Percentiles rank a stretch among this genome's conserved stretches.
phyloP scores from a whole-genome alignment of 2,329 filamentous ascomycete species.

The Alternaria solani region DNA sequence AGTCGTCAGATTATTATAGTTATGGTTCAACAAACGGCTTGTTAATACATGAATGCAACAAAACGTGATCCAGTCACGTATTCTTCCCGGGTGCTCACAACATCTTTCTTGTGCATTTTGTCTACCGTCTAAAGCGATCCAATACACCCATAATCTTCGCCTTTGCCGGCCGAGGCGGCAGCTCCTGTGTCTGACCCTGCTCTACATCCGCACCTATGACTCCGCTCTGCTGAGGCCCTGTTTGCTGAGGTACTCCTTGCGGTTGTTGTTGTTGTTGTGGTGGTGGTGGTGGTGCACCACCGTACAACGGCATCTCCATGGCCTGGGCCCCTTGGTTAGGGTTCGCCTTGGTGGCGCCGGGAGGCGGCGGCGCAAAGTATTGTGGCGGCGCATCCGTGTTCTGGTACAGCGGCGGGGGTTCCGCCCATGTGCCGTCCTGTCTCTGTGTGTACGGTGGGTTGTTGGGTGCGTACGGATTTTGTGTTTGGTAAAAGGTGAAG shows the following conservation, averaged over 20 bases:
- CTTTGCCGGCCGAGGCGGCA: conserved; percentile 45
- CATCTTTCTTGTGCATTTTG: background rate
- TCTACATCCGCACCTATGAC: conserved; percentile 36
- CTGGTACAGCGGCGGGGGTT: conserved; percentile 47
- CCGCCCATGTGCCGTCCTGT: conserved; percentile 42
- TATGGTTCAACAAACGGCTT: background rate
- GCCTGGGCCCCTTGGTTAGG: conserved; percentile 31
- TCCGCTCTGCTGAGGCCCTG: conserved; percentile 40
- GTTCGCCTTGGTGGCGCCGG: conserved; percentile 40
- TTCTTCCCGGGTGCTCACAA: background rate
- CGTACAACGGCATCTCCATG: conserved; percentile 43
- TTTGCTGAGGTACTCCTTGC: conserved; percentile 8
- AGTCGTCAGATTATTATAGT: conserved; percentile 6
- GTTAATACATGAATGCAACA: background rate
- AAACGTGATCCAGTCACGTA: conserved; percentile 5
- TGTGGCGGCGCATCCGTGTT: conserved; percentile 46
- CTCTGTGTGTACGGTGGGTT: conserved; percentile 31
- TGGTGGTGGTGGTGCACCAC: background rate
- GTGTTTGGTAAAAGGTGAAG: conserved; percentile 51
- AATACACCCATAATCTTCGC: conserved; percentile 39
- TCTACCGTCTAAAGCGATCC: conserved; percentile 38
- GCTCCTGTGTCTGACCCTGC: conserved; percentile 21
- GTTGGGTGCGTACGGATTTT: conserved; percentile 26
- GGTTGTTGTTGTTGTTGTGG: conserved; percentile 6
- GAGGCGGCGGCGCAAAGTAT: conserved; percentile 45